Conservation (phyloP, 805 yeast genomes). For the Kockiozyma suomiensis region DNA sequence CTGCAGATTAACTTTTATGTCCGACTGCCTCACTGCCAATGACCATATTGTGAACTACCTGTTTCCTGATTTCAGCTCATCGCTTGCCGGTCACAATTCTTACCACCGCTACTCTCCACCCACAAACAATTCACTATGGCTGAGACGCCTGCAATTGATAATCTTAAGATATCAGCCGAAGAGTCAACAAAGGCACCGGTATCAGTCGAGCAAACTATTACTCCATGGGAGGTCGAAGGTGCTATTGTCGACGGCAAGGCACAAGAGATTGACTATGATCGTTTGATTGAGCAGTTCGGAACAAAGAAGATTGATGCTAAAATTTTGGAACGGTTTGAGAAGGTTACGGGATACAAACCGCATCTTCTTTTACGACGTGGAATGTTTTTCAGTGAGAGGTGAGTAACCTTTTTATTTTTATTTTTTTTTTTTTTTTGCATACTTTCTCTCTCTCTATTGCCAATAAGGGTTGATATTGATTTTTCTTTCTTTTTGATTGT, state of each 20-base stretch:
- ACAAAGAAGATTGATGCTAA: slow-evolving; percentile 71
- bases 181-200: slow-evolving; percentile 1
- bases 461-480: too few relatives aligned
- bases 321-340: slow-evolving; percentile 71
- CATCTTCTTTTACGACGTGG: slow-evolving; percentile 91
- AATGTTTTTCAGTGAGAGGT: slow-evolving; percentile 84
- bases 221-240: slow-evolving; percentile 99
- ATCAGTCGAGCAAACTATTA: slow-evolving; percentile 59
- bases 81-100: too few relatives aligned
- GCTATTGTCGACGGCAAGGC: slow-evolving; percentile 93
- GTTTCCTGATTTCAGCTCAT: too few relatives aligned
- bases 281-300: slow-evolving; percentile 84
- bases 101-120: too few relatives aligned
- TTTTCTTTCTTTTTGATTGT: background rate
- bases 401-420: background rate
- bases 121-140: slow-evolving; percentile 6
- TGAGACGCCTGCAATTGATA: slow-evolving; percentile 16
- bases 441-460: too few relatives aligned
- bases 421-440: background rate
- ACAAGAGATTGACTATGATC: slow-evolving; percentile 91
- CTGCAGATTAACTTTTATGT: background rate
- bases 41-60: too few relatives aligned
- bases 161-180: slow-evolving; percentile 10
- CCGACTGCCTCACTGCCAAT: too few relatives aligned
- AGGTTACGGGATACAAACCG: slow-evolving; percentile 86